Conservation (phyloP, 139 green algal species). For the Pycnococcus provasolii region DNA sequence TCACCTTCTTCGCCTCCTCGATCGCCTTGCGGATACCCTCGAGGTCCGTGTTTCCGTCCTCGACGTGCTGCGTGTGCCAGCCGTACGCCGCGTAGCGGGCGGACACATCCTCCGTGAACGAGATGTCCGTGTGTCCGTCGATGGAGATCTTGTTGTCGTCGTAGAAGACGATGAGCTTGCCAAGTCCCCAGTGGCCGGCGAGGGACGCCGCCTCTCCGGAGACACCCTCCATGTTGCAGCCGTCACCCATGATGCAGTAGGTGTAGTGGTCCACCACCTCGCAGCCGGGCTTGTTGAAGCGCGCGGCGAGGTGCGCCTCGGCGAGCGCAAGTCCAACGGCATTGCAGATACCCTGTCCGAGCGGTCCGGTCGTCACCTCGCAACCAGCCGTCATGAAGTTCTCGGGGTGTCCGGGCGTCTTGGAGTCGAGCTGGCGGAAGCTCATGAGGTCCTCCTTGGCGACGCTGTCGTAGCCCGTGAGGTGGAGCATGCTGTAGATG, state of each 20-base stretch:
- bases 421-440: conserved; percentile 89
- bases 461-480: conserved; percentile 82
- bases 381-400: conserved; percentile 92
- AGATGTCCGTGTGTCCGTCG: conserved; percentile 95
- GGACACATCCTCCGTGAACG: conserved; percentile 96
- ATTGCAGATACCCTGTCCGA: conserved; percentile 94
- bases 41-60: conserved; percentile 93
- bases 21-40: conserved; percentile 72
- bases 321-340: conserved; percentile 83
- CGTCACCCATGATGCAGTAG: conserved; percentile 95
- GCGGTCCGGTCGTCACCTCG: conserved; percentile 94
- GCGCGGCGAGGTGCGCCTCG: conserved; percentile 87
- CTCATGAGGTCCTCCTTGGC: conserved; percentile 87
- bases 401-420: conserved; percentile 93
- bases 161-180: conserved; percentile 98
- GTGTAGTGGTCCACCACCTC: conserved; percentile 97
- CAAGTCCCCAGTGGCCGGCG: conserved; percentile 94
- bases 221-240: conserved; percentile 99
- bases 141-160: conserved; percentile 99
- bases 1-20: conserved; percentile 70
- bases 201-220: conserved; percentile 91
- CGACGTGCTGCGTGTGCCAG: conserved; percentile 46
- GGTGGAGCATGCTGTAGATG: conserved; percentile 93
- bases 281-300: conserved; percentile 95
- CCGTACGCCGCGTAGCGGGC: conserved; percentile 72